A percentile compares a stretch with the other conserved stretches of the same genome.
Evolutionary conservation across 2,329 filamentous ascomycete species (phyloP).

Genomic region (Chrysosporium keratinophilum): DNA sequence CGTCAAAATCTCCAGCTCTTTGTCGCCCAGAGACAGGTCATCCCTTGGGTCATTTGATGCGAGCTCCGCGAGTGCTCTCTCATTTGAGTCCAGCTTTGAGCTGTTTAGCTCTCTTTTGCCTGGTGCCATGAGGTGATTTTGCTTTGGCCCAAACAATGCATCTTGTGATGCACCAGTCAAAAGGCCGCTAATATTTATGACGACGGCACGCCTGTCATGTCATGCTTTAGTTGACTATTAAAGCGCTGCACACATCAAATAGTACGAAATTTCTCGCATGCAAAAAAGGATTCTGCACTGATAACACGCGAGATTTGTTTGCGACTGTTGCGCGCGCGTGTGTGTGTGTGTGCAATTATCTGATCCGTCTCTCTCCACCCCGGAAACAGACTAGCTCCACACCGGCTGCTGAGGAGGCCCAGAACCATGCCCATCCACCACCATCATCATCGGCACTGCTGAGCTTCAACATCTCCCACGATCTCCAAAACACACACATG

Average conservation of each 20-base stretch:
- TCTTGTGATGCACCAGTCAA: slow-evolving; percentile 1
- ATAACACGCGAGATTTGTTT: no score
- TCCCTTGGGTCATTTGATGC: slow-evolving; percentile 36
- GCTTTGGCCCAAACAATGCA: slow-evolving; percentile 3
- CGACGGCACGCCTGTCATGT: not conserved
- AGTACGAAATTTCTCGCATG: no score
- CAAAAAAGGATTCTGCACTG: no score
- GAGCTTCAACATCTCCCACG: not conserved
- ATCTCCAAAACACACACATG: slow-evolving; percentile 12
- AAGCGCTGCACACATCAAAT: no score
- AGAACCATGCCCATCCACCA: slow-evolving; percentile 1
- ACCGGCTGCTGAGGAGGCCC: not conserved
- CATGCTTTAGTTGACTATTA: not conserved
- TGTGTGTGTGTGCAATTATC: no score
- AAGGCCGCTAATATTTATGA: not conserved
- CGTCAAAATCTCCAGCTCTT: slow-evolving; percentile 56
- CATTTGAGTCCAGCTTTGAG: slow-evolving; percentile 26
- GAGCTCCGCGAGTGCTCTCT: slow-evolving; percentile 32
- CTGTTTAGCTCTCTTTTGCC: slow-evolving; percentile 19
- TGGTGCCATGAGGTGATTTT: slow-evolving; percentile 26
- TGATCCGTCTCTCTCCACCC: not conserved
- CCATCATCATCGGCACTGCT: not conserved
- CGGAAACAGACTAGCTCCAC: slow-evolving; percentile 8
- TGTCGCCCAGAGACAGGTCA: slow-evolving; percentile 50
- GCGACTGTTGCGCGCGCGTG: no score